phyloP scores from a whole-genome alignment of 441 rosid species.

The Pelargonium australe region DNA sequence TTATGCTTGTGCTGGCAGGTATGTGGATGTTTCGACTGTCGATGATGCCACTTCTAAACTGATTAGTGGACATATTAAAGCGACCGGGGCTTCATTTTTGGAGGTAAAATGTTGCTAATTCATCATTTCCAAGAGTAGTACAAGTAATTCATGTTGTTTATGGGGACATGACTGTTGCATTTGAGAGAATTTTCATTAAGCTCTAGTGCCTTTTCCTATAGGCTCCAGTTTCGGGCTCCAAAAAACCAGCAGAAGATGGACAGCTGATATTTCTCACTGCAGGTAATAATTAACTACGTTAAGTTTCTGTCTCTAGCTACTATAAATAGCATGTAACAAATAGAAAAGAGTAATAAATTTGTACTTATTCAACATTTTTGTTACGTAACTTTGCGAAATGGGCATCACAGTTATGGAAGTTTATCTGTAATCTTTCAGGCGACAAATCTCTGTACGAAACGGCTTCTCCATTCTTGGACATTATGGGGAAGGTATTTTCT shows the following conservation, averaged over 20 bases:
- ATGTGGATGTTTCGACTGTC: slow-evolving; percentile 87
- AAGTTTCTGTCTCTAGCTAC: neutral
- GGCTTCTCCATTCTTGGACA: slow-evolving; percentile 62
- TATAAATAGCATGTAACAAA: neutral
- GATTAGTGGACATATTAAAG: slow-evolving; percentile 51
- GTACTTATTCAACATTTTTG: slow-evolving; percentile 11
- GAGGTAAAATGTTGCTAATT: slow-evolving; percentile 43
- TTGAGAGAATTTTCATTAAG: slow-evolving; percentile 8
- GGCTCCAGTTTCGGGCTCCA: slow-evolving; percentile 98
- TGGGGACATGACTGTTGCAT: slow-evolving; percentile 8
- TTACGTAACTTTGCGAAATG: slow-evolving; percentile 13
- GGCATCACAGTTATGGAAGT: slow-evolving; percentile 20
- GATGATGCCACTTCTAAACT: slow-evolving; percentile 68
- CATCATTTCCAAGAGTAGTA: neutral
- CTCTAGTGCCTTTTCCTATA: slow-evolving; percentile 19
- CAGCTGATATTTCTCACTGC: slow-evolving; percentile 85
- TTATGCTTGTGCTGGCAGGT: slow-evolving; percentile 34
- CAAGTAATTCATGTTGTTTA: neutral
- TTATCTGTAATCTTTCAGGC: slow-evolving; percentile 45
- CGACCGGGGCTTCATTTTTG: slow-evolving; percentile 65
- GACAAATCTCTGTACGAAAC: slow-evolving; percentile 61
- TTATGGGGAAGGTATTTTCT: slow-evolving; percentile 75
- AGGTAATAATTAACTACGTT: slow-evolving; percentile 30
- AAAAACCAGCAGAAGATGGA: slow-evolving; percentile 95
- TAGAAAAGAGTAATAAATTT: neutral